Base-by-base conservation (phyloP, 257 asterid species). In the Capsicum baccatum region DNA sequence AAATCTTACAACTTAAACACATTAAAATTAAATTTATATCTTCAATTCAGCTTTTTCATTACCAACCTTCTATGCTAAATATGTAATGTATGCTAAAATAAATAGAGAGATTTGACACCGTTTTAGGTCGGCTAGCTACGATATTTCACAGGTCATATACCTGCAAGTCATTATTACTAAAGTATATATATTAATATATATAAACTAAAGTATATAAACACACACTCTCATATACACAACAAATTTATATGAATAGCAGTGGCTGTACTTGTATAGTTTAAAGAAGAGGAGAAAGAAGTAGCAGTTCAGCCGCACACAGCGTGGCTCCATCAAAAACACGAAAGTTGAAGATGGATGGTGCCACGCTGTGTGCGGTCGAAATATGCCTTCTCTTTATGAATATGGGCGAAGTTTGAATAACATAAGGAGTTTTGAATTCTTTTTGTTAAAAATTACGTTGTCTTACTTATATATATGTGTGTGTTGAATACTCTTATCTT, bases 331-430 rank as follows among this genome's bases (percentile, higher is more conserved):
- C 88, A 5, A 19, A 47, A 16, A 71, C 17, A 5, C n/a, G 11
- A 47, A 73, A 6, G 1, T 66, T 66, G n/a, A 26, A 69, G 10
- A 26, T 9, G 14, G 85, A 81, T 13, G 84, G 88, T 86, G 88
- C 88, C 88, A 83, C 79, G 88, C 88, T 83, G 88, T 42, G 88
- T 86, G 88, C 86, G 88, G 3, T 39, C 48, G 66, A 83, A 79
- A 14, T 76, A 76, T 26, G 0, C 17, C 81, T 33, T 76, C 81
- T 76, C 21, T 7, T 74, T 48, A 73, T 21, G 1, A 55, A 3
- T 64, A 26, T 10, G 0, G 0, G 9, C 16, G 8, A 39, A 63
- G 39, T 33, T 1, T 21, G 39, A 5, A 4, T 62, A 19, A 8
- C 8, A 3, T 2, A 64, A 12, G 5, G 10, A 0, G 9, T 64